phyloP scores from a whole-genome alignment of 2,329 filamentous ascomycete genomes.

The Penicillium occitanis region DNA sequence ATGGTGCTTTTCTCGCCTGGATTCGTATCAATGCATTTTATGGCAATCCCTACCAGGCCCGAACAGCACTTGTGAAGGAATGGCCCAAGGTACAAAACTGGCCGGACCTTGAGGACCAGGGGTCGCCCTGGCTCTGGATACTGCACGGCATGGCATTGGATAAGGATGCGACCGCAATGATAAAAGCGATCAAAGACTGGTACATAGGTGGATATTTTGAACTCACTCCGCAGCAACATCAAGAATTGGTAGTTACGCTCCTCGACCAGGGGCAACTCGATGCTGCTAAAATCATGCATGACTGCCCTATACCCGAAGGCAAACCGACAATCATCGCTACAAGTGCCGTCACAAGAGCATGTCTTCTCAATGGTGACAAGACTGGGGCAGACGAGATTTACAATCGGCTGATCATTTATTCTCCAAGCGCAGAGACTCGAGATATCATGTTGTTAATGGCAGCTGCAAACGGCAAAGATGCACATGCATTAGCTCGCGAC shows the following conservation, averaged over 20 bases:
- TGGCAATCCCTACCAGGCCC: slow-evolving; percentile 57
- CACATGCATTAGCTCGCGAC: slow-evolving; percentile 72
- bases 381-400: slow-evolving; percentile 65
- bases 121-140: slow-evolving; percentile 51
- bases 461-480: slow-evolving; percentile 67
- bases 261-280: slow-evolving; percentile 57
- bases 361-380: slow-evolving; percentile 58
- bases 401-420: slow-evolving; percentile 40
- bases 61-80: slow-evolving; percentile 46
- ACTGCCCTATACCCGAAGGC: slow-evolving; percentile 51
- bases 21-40: slow-evolving; percentile 55
- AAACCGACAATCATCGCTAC: slow-evolving; percentile 51
- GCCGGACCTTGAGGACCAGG: slow-evolving; percentile 22
- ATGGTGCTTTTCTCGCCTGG: slow-evolving; percentile 46
- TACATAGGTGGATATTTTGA: slow-evolving; percentile 51
- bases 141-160: slow-evolving; percentile 60
- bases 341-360: slow-evolving; percentile 59
- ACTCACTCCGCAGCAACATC: slow-evolving; percentile 44
- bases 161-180: slow-evolving; percentile 62
- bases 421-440: slow-evolving; percentile 60
- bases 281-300: slow-evolving; percentile 69
- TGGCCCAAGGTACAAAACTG: slow-evolving; percentile 35
- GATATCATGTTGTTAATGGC: slow-evolving; percentile 75
- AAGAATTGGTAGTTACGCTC: slow-evolving; percentile 62
- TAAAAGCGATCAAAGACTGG: slow-evolving; percentile 51